A percentile compares a stretch with the other conserved stretches of the same genome.
These are phyloP conservation scores for Ustilago crameri DNA, from an alignment of 1,284 basidiomycete species.

Conservation along the genomic window DNA sequence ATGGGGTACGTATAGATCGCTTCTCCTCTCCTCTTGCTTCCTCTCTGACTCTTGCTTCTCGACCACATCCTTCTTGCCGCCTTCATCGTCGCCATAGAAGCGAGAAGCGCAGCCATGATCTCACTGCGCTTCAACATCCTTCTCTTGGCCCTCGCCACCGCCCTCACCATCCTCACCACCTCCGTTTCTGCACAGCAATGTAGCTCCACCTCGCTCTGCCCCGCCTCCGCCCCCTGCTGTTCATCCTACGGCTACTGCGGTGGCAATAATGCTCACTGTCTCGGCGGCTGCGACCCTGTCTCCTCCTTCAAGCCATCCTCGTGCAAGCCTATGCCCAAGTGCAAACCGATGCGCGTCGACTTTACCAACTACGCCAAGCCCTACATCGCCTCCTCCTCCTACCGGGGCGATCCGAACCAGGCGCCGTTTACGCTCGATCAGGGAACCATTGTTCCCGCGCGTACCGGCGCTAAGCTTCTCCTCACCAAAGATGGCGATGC, in stretches of 20 bases:
- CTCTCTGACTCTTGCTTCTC: too few relatives aligned
- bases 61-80: background rate
- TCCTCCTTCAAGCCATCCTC: constrained; percentile 36
- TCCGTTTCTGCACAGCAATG: constrained; percentile 18
- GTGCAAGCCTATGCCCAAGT: constrained; percentile 34
- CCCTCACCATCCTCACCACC: constrained; percentile 16
- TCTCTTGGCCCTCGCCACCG: constrained; percentile 18
- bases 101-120: constrained; percentile 6
- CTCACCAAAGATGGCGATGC: constrained; percentile 39
- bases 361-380: constrained; percentile 48
- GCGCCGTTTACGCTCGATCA: constrained; percentile 51
- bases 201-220: constrained; percentile 29
- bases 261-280: constrained; percentile 22
- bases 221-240: constrained; percentile 34
- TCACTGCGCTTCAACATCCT: constrained; percentile 18
- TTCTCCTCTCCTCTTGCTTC: too few relatives aligned
- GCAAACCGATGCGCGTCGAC: constrained; percentile 15
- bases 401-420: constrained; percentile 46
- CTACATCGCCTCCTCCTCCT: constrained; percentile 27
- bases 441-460: constrained; percentile 24
- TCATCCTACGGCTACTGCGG: constrained; percentile 50
- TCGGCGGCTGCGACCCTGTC: constrained; percentile 45
- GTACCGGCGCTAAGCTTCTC: constrained; percentile 35
- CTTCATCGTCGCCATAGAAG: constrained; percentile 9
- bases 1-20: too few relatives aligned